Conservation (phyloP, 2,329 filamentous ascomycete genomes). For the Colletotrichum abscissum region DNA sequence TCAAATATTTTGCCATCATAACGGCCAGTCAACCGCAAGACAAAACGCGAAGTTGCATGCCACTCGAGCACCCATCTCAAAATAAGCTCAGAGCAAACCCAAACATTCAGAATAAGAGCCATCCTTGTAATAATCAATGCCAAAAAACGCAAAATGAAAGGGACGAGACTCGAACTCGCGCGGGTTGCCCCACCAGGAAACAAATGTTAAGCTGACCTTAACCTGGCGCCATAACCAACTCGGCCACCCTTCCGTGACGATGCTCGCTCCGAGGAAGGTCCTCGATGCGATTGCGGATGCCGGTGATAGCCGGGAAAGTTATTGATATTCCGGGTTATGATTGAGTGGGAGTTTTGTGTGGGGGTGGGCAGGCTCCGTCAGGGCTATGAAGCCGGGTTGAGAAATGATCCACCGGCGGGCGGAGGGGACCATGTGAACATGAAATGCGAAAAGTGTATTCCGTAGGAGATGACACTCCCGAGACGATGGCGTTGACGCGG, state of each 20-base stretch:
- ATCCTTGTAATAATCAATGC: background rate
- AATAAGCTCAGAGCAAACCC: background rate
- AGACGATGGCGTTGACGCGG: background rate
- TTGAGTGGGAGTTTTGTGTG: background rate
- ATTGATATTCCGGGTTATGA: background rate
- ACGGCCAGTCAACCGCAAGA: background rate
- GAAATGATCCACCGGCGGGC: background rate
- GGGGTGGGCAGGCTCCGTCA: background rate
- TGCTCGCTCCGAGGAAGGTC: background rate
- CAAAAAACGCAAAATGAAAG: conserved; percentile 11
- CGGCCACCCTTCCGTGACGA: conserved; percentile 31
- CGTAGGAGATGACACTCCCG: background rate
- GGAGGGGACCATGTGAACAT: no score
- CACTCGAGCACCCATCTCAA: background rate
- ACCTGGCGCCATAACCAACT: conserved; percentile 36
- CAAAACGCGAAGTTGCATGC: background rate
- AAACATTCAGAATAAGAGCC: background rate
- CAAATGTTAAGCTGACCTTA: conserved; percentile 35
- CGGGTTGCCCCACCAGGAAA: conserved; percentile 37
- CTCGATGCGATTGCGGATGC: background rate
- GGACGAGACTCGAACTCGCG: conserved; percentile 36
- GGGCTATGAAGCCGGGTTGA: background rate
- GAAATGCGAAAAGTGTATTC: no score
- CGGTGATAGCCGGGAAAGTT: background rate
- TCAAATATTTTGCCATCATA: background rate